Percentiles rank a stretch among this genome's conserved stretches.
phyloP scores from a whole-genome alignment of 2,329 filamentous ascomycete genomes.

The Xylaria arbuscula region DNA sequence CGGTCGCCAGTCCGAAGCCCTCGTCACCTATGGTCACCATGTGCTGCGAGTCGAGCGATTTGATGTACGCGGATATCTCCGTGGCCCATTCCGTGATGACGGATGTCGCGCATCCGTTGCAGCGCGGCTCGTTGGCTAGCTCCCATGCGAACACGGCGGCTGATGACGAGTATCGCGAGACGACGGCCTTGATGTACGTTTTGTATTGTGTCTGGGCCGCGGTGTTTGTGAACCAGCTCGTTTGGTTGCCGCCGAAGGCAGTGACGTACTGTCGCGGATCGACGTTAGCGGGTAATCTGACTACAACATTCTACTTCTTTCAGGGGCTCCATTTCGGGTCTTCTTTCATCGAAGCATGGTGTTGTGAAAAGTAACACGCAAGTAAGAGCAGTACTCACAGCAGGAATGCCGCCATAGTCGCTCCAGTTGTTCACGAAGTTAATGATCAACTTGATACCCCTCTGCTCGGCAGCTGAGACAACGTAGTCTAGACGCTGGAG shows the following conservation, averaged over 20 bases:
- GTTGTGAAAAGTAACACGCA: neutral
- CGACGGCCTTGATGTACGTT: slow-evolving; percentile 61
- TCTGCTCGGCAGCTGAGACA: slow-evolving; percentile 67
- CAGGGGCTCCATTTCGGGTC: neutral
- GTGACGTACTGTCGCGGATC: slow-evolving; percentile 60
- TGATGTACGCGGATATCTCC: slow-evolving; percentile 69
- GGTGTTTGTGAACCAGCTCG: slow-evolving; percentile 67
- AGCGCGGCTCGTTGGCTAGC: slow-evolving; percentile 67
- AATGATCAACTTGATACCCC: slow-evolving; percentile 72
- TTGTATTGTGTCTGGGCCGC: slow-evolving; percentile 66
- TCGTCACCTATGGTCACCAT: slow-evolving; percentile 73
- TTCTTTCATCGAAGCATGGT: neutral
- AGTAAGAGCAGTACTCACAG: slow-evolving; percentile 46
- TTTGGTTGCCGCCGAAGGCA: slow-evolving; percentile 66
- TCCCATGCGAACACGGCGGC: slow-evolving; percentile 66
- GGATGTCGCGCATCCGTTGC: slow-evolving; percentile 64
- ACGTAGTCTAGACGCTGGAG: slow-evolving; percentile 74
- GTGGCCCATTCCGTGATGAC: slow-evolving; percentile 70
- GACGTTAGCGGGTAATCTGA: slow-evolving; percentile 12
- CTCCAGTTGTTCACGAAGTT: slow-evolving; percentile 77
- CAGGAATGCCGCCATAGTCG: slow-evolving; percentile 74
- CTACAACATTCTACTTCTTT: neutral
- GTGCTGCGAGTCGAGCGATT: slow-evolving; percentile 69
- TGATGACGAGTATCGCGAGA: slow-evolving; percentile 60
- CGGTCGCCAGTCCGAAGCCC: slow-evolving; percentile 54